phyloP scores from a whole-genome alignment of 2,329 filamentous ascomycete genomes.

The Penicillium sp. region DNA sequence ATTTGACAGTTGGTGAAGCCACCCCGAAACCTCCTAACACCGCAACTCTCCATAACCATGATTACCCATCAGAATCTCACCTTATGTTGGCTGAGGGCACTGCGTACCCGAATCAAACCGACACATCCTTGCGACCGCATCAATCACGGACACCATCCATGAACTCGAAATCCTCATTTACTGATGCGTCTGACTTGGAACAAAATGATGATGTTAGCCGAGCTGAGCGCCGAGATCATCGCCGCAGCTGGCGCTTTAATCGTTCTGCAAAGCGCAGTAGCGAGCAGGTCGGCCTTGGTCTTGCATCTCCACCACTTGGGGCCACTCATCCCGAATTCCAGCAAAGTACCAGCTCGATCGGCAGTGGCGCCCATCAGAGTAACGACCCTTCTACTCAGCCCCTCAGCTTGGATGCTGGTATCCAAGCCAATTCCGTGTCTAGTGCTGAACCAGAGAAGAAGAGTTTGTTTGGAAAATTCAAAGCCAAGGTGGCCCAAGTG shows the following conservation, averaged over 20 bases:
- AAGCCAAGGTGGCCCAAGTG: slow-evolving; percentile 59
- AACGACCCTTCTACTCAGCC: slow-evolving; percentile 39
- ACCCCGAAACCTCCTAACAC: slow-evolving; percentile 37
- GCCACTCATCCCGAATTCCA: slow-evolving; percentile 65
- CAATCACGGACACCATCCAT: slow-evolving; percentile 75
- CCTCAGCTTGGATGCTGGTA: slow-evolving; percentile 40
- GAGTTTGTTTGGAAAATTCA: slow-evolving; percentile 64
- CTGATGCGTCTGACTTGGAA: slow-evolving; percentile 80
- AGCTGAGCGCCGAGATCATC: slow-evolving; percentile 65
- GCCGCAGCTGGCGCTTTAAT: slow-evolving; percentile 71
- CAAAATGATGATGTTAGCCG: slow-evolving; percentile 63
- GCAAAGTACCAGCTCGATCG: slow-evolving; percentile 67
- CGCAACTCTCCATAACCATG: slow-evolving; percentile 30
- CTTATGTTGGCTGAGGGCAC: slow-evolving; percentile 39
- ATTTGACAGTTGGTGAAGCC: slow-evolving; percentile 27
- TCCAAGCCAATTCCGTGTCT: slow-evolving; percentile 32
- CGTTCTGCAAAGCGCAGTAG: slow-evolving; percentile 57
- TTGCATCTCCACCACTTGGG: slow-evolving; percentile 50
- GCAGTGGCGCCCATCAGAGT: slow-evolving; percentile 55
- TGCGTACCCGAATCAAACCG: slow-evolving; percentile 42
- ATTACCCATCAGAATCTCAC: slow-evolving; percentile 22
- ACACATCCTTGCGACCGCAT: slow-evolving; percentile 61
- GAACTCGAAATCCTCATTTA: slow-evolving; percentile 68
- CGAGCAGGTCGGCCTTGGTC: slow-evolving; percentile 45
- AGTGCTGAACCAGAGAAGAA: slow-evolving; percentile 54